Evolutionary conservation across 768 basidiomycete species (phyloP), one percentile per base, ranked within the genome.

Genomic region (Rhizopogon sp.): DNA sequence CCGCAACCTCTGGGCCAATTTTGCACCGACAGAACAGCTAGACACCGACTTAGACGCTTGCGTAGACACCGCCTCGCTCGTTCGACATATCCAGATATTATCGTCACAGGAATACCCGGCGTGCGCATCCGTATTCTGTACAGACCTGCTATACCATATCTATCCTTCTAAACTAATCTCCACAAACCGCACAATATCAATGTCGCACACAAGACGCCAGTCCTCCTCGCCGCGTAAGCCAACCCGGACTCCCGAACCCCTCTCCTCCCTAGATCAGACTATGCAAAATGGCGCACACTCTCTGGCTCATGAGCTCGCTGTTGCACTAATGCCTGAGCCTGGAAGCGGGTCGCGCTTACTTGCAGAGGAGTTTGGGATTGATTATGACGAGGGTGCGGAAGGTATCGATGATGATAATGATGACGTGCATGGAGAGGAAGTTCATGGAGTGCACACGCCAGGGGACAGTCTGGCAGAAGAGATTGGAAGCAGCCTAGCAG

Each of bases 311-410:
- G 91, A 93, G 64, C 81, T 93, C 37, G 91, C 92, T 6, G 83
- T 86, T 35, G 91, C 91, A 9, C 78, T 93, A 53, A 88, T 92
- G 84, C 91, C 90, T 22, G 91, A 93, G 71, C 90, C 92, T 0
- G 86, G 79, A 50, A 76, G 81, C 28, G 43, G 70, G 25, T 91
- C 89, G 22, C 87, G 83, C 67, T 69, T 91, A 33, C 76, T 93
- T 5, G 88, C 88, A 11, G 91, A 93, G 70, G 92, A 93, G 69
- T 90, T 93, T 59, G 91, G 91, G 9, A 86, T 93, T 58, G 91
- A 93, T 64, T 92, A 88, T 60, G 91, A 93, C 58, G 89, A 91
- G 66, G 90, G 88, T 43, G 88, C 87, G 29, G 88, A 91, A 70
- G 88, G 87, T 39, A 88, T 87, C 54, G 90, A 88, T 64, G 81